Base-by-base conservation (phyloP, 352 stramenopile genomes). In the Globisporangium apiculatum region DNA sequence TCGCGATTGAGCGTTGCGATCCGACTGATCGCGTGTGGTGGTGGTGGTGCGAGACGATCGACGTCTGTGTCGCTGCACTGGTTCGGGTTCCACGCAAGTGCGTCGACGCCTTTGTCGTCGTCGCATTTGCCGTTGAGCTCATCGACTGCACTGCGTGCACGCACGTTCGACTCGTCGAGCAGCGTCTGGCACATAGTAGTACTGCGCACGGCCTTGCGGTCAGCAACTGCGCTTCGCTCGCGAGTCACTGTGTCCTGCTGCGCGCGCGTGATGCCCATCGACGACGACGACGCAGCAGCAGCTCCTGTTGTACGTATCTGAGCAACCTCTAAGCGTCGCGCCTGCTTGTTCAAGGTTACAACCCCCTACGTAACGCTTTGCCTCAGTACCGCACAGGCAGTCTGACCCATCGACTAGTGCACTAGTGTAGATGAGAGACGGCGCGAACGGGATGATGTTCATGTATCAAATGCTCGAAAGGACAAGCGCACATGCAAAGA, bases 1-100 rank as follows among this genome's bases (percentile, higher is more conserved):
- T 94, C 79, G 7, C 79, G 73, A 8, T 83, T 91, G 0, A 94
- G 65, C 7, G 64, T 60, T 5, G 78, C 81, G 10, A 91, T 71
- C 11, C 77, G 69, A 51, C 83, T 93, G 53, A 63, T 79, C 12
- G 67, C 53, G n/a, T 72, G 57, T 46, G 72, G 62, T 59, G 70
- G 67, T 37, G 69, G 24, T 57, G 45, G 46, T 17, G 12, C 60
- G 62, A 18, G 24, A 31, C 24, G 24, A 31, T 84, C 76, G 6
- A 57, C 67, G 17, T 76, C 70, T 7, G 38, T 36, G 15, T 73
- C 43, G 14, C 66, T 58, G n/a, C 59, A 35, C 15, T 70, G 64
- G 48, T 76, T 71, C 7, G 17, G 37, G 17, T 49, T 24, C n/a
- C 38, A 55, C 10, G 31, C 38, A 7, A 24, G 24, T 8, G 43